Evolutionary conservation across 2,329 filamentous ascomycete species (phyloP).

Genomic region (Penicillium palitans): DNA sequence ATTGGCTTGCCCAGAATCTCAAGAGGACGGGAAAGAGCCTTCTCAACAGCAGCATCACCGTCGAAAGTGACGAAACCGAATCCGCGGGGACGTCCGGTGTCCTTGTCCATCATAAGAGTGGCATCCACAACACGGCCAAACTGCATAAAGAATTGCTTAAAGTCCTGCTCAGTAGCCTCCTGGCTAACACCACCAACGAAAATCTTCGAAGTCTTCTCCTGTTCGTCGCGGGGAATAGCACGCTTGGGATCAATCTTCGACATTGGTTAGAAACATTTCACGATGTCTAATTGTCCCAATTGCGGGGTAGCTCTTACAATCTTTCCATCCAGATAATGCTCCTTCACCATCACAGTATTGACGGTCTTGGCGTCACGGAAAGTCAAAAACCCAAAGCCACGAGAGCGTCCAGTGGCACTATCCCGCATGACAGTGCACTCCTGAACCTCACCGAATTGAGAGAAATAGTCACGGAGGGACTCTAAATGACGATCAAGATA

Average conservation of each 20-base stretch:
- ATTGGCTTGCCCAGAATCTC: constrained; percentile 96
- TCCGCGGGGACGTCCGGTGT: constrained; percentile 91
- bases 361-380: constrained; percentile 98
- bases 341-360: constrained; percentile 99
- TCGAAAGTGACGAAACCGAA: constrained; percentile 99
- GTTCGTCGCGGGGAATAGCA: constrained; percentile 94
- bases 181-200: constrained; percentile 98
- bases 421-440: constrained; percentile 99
- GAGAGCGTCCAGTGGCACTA: constrained; percentile 85
- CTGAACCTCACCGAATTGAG: constrained; percentile 93
- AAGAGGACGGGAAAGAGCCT: constrained; percentile 78
- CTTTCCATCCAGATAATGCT: constrained; percentile 96
- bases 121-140: constrained; percentile 96
- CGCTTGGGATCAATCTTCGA: constrained; percentile 92
- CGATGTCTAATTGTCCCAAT: constrained; percentile 2
- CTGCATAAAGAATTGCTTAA: constrained; percentile 93
- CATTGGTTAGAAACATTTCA: constrained; percentile 25
- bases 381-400: constrained; percentile 95
- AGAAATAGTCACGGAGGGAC: constrained; percentile 94
- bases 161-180: constrained; percentile 93
- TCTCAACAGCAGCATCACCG: constrained; percentile 90
- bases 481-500: constrained; percentile 56
- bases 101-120: constrained; percentile 99
- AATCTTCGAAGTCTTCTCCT: constrained; percentile 97
- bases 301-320: constrained; percentile 65